Base-by-base conservation (phyloP, 169 alveolate genomes). In the Plasmodium gallinaceum region DNA sequence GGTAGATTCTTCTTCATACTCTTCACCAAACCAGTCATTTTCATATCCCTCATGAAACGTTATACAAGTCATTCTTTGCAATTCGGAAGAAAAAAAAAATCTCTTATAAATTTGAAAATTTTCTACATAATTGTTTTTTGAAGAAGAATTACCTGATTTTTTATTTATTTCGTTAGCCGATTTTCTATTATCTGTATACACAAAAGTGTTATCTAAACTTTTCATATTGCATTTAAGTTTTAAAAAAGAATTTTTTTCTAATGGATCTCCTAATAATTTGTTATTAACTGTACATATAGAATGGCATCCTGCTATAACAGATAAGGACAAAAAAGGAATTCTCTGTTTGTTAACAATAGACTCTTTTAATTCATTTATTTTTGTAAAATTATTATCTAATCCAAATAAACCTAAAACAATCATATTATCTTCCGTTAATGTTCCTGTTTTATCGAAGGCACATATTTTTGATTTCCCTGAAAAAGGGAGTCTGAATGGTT, bases 371-470 rank as follows among this genome's bases (percentile, higher is more conserved):
- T 72, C 88, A 60, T 70, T 62, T 60, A 88, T 88, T 24, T 42
- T 8, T 26, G 46, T 57, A 2, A 42, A 45, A 26, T 75, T 71
- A 10, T 43, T 16, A 46, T 64, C 93, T 20, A 80, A 88, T 8
- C 92, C 94, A 37, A 86, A 94, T 57, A 96, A 85, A n/a, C 97
- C 98, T 72, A 54, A 93, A 43, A 96, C 92, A 46, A 88, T 88
- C 97, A 96, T 95, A 88, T 88, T 95, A 94, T 98, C 99, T 61
- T 97, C 95, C 2, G 99, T 98, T 46, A 99, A 94, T 2, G 99
- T 99, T 26, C 99, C 99, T 3, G 99, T 99, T 93, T 99, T 99
- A 86, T 99, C 99, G 94, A 97, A 98, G 22, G 98, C 98, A 66
- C 98, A 95, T 6, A 97, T 95, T 57, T 96, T 95, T 7, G 97